These are phyloP conservation scores for Pulveroboletus ridleyi DNA, from an alignment of 1,284 basidiomycete species.

Conservation along the genomic window DNA sequence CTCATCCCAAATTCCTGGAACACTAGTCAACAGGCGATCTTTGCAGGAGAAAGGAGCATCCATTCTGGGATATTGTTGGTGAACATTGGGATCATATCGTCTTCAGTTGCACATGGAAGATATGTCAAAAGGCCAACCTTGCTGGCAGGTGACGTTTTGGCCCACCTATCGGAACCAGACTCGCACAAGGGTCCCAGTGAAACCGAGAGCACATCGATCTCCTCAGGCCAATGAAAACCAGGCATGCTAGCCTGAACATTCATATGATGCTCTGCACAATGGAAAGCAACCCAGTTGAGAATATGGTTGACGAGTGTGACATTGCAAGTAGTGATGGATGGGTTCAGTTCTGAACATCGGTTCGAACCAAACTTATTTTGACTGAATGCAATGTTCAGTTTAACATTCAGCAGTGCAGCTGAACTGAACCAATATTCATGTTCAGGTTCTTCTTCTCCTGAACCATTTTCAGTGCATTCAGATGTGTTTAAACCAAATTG, in stretches of 20 bases:
- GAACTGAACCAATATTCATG: no score
- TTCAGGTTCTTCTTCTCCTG: no score
- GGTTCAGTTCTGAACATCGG: not conserved
- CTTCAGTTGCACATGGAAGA: no score
- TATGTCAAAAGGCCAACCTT: not conserved
- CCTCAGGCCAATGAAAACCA: conserved; percentile 53
- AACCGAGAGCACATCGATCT: conserved; percentile 42
- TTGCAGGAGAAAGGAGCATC: no score
- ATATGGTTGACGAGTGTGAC: conserved; percentile 47
- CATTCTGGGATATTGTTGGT: no score
- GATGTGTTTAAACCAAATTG: not conserved
- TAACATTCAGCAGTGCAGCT: not conserved
- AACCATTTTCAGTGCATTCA: not conserved
- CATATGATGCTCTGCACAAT: conserved; percentile 36
- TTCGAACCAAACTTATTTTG: not conserved
- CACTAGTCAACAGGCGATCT: not conserved
- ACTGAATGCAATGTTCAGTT: not conserved
- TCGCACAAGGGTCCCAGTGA: conserved; percentile 36
- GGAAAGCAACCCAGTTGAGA: conserved; percentile 45
- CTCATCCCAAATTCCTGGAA: conserved; percentile 1
- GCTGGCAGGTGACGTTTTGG: conserved; percentile 10
- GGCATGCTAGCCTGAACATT: not conserved
- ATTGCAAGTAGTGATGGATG: not conserved
- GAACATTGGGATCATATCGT: no score
- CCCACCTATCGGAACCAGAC: conserved; percentile 45